These are phyloP conservation scores for Arachis stenosperma DNA, from an alignment of 306 rosid species.

Conservation along the genomic window DNA sequence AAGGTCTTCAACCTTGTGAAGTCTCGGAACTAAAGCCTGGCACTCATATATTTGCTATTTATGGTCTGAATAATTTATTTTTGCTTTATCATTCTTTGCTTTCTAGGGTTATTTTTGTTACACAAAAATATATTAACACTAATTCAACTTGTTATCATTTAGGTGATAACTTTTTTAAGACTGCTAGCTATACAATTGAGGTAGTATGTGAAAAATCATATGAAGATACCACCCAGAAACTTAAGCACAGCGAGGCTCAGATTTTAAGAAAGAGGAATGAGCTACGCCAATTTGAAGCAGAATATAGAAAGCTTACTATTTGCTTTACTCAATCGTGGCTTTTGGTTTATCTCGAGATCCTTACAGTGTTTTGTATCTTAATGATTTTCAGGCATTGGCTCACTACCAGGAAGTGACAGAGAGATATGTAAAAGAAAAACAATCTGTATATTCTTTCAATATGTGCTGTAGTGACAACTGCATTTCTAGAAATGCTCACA, in stretches of 20 bases:
- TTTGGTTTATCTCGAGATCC: conserved; percentile 1
- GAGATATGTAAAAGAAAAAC: conserved; percentile 54
- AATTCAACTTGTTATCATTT: conserved; percentile 44
- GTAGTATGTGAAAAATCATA: conserved; percentile 78
- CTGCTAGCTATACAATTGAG: conserved; percentile 60
- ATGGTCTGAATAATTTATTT: too few relatives aligned
- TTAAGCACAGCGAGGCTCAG: conserved; percentile 81
- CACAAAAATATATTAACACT: conserved; percentile 12
- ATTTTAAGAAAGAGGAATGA: conserved; percentile 55
- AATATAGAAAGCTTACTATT: conserved; percentile 77
- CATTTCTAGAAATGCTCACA: conserved; percentile 25
- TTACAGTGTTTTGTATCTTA: too few relatives aligned
- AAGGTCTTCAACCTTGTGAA: too few relatives aligned
- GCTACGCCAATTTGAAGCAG: too few relatives aligned
- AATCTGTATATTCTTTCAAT: too few relatives aligned
- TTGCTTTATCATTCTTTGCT: conserved; percentile 10
- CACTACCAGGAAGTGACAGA: conserved; percentile 96
- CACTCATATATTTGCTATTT: too few relatives aligned
- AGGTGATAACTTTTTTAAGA: conserved; percentile 82
- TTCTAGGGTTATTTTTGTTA: conserved; percentile 18
- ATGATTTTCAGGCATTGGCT: conserved; percentile 66
- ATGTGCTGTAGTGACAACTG: conserved; percentile 32
- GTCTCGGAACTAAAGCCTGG: too few relatives aligned
- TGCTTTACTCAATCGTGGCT: conserved; percentile 18
- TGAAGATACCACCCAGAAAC: conserved; percentile 79